A percentile compares a stretch with the other conserved stretches of the same genome.
Conservation (phyloP, 768 basidiomycete species). For the Kockovaella imperatae region DNA sequence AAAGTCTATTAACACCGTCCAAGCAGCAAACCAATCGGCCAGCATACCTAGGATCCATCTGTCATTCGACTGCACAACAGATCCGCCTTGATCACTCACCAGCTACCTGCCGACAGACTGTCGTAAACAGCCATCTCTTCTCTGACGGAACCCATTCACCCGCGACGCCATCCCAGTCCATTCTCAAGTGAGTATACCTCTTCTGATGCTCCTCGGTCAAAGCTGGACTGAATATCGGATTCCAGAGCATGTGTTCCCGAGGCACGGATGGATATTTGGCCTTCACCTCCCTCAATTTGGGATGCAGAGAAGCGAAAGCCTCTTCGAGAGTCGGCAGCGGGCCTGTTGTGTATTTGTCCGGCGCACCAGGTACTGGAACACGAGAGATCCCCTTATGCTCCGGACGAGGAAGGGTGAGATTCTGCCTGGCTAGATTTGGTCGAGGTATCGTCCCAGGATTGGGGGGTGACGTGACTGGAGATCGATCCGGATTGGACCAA, state of each 20-base stretch:
- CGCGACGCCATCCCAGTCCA: slow-evolving; percentile 17
- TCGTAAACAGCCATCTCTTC: slow-evolving; percentile 27
- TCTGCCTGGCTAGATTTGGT: slow-evolving; percentile 10
- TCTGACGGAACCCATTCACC: slow-evolving; percentile 18
- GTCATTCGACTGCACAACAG: background rate
- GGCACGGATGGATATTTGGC: slow-evolving; percentile 14
- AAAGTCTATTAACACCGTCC: slow-evolving; percentile 37
- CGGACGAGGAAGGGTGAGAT: background rate
- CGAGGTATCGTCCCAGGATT: background rate
- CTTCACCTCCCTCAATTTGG: slow-evolving; percentile 22
- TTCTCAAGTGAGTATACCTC: slow-evolving; percentile 27
- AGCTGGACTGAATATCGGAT: slow-evolving; percentile 30
- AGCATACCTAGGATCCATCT: slow-evolving; percentile 24
- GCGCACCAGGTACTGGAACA: slow-evolving; percentile 11
- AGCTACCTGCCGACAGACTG: slow-evolving; percentile 36
- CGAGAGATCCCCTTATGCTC: slow-evolving; percentile 13
- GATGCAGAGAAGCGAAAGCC: slow-evolving; percentile 22
- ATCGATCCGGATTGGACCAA: slow-evolving; percentile 1
- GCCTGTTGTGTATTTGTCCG: slow-evolving; percentile 22
- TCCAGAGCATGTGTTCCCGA: slow-evolving; percentile 30
- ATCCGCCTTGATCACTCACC: slow-evolving; percentile 15
- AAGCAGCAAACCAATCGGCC: slow-evolving; percentile 36
- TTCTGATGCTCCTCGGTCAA: slow-evolving; percentile 23
- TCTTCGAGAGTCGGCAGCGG: slow-evolving; percentile 28
- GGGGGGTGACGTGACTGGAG: too few species aligned